Evolutionary conservation across 129 eudicot species (phyloP).

Genomic region (Heracleum sosnowskyi): DNA sequence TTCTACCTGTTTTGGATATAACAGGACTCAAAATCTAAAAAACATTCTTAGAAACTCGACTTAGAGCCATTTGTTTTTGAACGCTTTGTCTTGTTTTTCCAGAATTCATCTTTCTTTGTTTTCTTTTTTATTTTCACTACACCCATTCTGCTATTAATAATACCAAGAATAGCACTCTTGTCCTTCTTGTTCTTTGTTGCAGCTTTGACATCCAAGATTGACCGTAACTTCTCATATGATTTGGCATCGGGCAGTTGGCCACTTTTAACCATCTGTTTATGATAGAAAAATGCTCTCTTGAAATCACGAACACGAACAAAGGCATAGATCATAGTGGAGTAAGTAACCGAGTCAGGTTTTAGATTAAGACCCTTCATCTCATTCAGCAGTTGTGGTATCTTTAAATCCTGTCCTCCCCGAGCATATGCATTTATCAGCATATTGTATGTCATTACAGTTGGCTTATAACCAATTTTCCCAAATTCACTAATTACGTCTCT

Average conservation of each 20-base stretch:
- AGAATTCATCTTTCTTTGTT: conserved; percentile 86
- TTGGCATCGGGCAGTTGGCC: conserved; percentile 82
- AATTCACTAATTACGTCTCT: conserved; percentile 78
- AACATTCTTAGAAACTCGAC: conserved; percentile 17
- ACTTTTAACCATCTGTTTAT: conserved; percentile 89
- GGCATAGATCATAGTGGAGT: conserved; percentile 86
- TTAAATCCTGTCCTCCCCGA: conserved; percentile 70
- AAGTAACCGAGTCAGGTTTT: conserved; percentile 85
- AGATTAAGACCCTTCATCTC: conserved; percentile 72
- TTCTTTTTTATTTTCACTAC: conserved; percentile 63
- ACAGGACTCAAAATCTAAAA: not conserved
- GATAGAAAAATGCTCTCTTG: conserved; percentile 81
- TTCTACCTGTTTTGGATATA: conserved; percentile 4
- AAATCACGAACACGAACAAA: conserved; percentile 80
- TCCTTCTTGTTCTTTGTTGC: conserved; percentile 75
- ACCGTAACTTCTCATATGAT: conserved; percentile 69
- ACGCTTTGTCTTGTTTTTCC: conserved; percentile 70
- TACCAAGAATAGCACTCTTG: conserved; percentile 87
- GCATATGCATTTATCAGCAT: conserved; percentile 94
- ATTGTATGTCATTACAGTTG: conserved; percentile 85
- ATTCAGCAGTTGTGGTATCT: conserved; percentile 68
- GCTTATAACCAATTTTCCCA: conserved; percentile 68
- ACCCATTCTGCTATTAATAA: conserved; percentile 68
- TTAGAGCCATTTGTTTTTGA: conserved; percentile 29
- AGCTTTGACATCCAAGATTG: conserved; percentile 82